Base-by-base conservation (phyloP, 2,329 filamentous ascomycete species). In the Apiospora malaysiana region DNA sequence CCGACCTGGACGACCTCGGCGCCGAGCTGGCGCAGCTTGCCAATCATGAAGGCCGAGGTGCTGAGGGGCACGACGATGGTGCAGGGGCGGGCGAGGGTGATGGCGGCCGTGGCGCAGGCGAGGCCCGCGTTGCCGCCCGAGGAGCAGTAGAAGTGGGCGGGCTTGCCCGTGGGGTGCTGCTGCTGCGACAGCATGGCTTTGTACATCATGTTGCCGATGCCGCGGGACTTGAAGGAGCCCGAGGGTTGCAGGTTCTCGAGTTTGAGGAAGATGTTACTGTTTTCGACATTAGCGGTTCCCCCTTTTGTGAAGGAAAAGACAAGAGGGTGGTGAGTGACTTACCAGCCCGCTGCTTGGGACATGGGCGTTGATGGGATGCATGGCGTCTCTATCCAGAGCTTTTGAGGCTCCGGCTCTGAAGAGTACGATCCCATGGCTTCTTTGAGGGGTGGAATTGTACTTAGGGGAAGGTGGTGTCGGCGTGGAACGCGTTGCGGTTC, bases 71-170 rank as follows among this genome's bases (percentile, higher is more conserved):
- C 89, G 42, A 94, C 92, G 72, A 97, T 92, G 6, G 93, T 95
- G 79, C 90, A 91, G 1, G 89, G 90, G 47, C 89, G 86, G 7
- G 85, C 82, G 8, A 96, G 86, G 2, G 88, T 85, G 32, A 85
- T 83, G 16, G 93, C 92, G 0, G 94, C 92, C 66, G 90, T 91
- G 21, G 93, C 93, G 76, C 92, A 94, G 1, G 94, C 94, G 4
- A 97, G 88, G 1, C 94, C 94, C 2, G 94, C 94, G 78, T 97
- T 97, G 71, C 94, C 94, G 71, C 93, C 94, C 2, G 90, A 93
- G 16, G 91, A 92, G 77, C 89, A 92, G 83, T 93, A 96, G 86
- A 96, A 95, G 83, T 93, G 92, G 2, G 86, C 82, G 7, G 79
- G 74, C 27, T 78, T 76, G 1, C 76, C 76, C 70, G 76, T 46